These are phyloP conservation scores for Diaporthe caulivora DNA, from an alignment of 2,329 filamentous ascomycete species.

Conservation along the genomic window DNA sequence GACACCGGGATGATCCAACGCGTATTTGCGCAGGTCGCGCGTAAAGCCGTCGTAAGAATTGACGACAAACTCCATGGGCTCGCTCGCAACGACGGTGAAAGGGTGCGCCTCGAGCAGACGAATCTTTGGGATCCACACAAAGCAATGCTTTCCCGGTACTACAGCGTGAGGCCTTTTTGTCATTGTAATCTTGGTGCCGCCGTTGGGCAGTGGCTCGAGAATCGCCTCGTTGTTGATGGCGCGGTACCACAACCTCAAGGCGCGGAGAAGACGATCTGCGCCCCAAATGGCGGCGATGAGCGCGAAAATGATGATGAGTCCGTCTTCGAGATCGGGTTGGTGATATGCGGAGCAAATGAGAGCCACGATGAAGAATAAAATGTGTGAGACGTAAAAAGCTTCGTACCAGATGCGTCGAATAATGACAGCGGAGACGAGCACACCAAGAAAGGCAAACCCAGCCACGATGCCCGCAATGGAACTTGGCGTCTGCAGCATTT, in stretches of 20 bases:
- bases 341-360: constrained; percentile 64
- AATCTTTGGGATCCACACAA: constrained; percentile 72
- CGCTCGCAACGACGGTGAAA: constrained; percentile 69
- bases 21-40: constrained; percentile 64
- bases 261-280: constrained; percentile 63
- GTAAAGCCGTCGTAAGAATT: constrained; percentile 72
- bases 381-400: constrained; percentile 66
- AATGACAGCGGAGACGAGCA: constrained; percentile 57
- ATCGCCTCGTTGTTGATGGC: constrained; percentile 64
- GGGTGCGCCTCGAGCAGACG: constrained; percentile 71
- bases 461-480: constrained; percentile 64
- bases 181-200: constrained; percentile 67
- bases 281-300: constrained; percentile 62
- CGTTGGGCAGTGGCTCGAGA: constrained; percentile 65
- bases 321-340: constrained; percentile 58
- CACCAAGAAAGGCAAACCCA: constrained; percentile 58
- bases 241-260: constrained; percentile 57
- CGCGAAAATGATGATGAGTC: constrained; percentile 57
- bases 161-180: constrained; percentile 61
- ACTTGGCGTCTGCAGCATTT: constrained; percentile 50
- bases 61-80: constrained; percentile 70
- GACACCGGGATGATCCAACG: constrained; percentile 61
- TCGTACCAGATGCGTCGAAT: constrained; percentile 66
- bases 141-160: constrained; percentile 70
- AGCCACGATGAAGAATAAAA: constrained; percentile 61